Base-by-base conservation (phyloP, 1,139 yeast species). In the Lodderomyces oxycetoniae region DNA sequence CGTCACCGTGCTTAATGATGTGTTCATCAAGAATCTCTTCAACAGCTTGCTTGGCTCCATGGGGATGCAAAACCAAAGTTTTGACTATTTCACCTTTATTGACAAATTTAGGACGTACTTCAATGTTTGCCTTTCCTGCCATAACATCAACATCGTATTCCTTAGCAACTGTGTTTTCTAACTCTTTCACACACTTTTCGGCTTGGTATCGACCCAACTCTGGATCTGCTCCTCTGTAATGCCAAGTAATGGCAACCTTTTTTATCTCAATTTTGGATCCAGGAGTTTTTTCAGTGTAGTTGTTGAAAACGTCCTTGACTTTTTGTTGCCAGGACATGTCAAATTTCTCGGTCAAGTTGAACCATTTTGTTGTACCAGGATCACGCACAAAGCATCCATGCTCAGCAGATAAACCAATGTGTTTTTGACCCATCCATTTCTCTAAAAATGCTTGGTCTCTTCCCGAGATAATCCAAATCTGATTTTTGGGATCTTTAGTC, bases 181-280 rank as follows among this genome's bases (percentile, higher is more conserved):
- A 60, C 43, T 81, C 80, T 26, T 78, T 68, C 44, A 81, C 73
- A 49, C 94, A 74, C 52, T 79, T 76, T 19, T 74, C 67, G 0
- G 97, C 94, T 59, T 88, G 96, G 61, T 74, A 89, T 30, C 69
- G 76, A 20, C 98, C 98, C 47, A 86, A 73, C 40, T 83, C 95
- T 0, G 97, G 97, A 49, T 88, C 98, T 1, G 95, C 78, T 35
- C 95, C 74, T 48, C 99, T 77, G 56, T 91, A 91, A 61, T 93
- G 99, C 99, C 99, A 93, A 1, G 97, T 89, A 38, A 91, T 63
- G 0, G 98, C 97, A 11, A 91, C 96, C 49, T 87, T 83, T 57
- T 93, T 93, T 50, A 72, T 74, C 57, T 93, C 99, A 39, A 86
- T 79, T 43, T 75, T 74, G 1, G 96, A 72, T 4, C 96, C 97